A percentile compares a stretch with the other conserved stretches of the same genome.
Conservation (phyloP, 257 asterid genomes). For the Fraxinus americana region DNA sequence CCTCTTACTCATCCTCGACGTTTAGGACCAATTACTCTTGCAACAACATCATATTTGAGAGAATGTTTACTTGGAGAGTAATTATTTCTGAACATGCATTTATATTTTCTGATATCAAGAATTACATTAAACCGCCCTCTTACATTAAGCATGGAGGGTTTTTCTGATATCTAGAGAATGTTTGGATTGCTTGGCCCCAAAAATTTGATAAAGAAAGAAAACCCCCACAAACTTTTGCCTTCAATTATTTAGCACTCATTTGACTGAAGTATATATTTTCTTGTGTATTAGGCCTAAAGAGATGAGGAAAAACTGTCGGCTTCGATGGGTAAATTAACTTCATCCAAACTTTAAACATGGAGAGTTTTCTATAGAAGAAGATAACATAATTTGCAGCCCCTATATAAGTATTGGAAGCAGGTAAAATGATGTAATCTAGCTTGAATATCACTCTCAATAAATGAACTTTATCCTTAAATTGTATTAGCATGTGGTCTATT, state of each 20-base stretch:
- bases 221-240: background rate
- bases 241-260: background rate
- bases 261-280: background rate
- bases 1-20: no score
- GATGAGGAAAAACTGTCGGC: constrained; percentile 80
- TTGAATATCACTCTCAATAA: no score
- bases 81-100: no score
- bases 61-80: no score
- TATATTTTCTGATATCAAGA: no score
- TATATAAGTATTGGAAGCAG: constrained; percentile 84
- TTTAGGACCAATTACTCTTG: no score
- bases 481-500: no score
- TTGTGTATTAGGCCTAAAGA: constrained; percentile 52
- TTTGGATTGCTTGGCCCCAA: constrained; percentile 76
- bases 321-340: constrained; percentile 73
- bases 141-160: no score
- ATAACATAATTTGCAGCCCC: constrained; percentile 77
- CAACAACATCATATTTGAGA: no score
- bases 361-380: constrained; percentile 79
- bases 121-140: no score
- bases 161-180: no score
- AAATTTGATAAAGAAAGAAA: constrained; percentile 52
- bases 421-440: constrained; percentile 27
- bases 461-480: no score
- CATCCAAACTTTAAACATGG: constrained; percentile 81